These are phyloP conservation scores for Smithsoniella earleae DNA, from an alignment of 163 green algal genomes.

Conservation along the genomic window DNA sequence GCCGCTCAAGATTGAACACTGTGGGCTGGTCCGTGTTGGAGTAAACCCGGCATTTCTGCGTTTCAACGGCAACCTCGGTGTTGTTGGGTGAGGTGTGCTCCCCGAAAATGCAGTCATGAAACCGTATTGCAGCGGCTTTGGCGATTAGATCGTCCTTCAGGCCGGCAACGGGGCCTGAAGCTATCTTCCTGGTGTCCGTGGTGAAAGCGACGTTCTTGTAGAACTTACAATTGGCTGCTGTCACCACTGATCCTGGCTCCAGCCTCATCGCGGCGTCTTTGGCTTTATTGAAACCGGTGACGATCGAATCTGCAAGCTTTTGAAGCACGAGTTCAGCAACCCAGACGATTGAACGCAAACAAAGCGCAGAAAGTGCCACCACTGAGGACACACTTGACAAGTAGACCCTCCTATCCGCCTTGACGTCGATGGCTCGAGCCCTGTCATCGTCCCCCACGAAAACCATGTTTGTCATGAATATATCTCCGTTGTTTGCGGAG, in stretches of 20 bases:
- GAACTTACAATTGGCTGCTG: too few relatives aligned
- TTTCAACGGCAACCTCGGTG: slow-evolving; percentile 3
- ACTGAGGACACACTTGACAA: not conserved
- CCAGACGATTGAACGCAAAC: too few relatives aligned
- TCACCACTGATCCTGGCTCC: too few relatives aligned
- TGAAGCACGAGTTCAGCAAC: too few relatives aligned
- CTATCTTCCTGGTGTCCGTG: too few relatives aligned
- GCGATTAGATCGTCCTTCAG: not conserved
- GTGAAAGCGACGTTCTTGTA: too few relatives aligned
- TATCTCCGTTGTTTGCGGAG: not conserved
- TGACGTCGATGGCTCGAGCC: not conserved
- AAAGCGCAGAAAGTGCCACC: too few relatives aligned
- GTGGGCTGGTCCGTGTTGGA: not conserved
- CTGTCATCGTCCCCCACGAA: not conserved
- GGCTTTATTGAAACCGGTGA: too few relatives aligned
- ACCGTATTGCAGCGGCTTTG: not conserved
- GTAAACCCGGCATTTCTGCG: not conserved
- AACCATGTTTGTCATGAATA: not conserved
- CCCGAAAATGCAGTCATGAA: slow-evolving; percentile 3
- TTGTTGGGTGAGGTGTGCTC: not conserved
- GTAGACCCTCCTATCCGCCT: not conserved
- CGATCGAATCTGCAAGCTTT: too few relatives aligned
- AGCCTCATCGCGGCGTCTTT: too few relatives aligned
- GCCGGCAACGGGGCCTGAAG: not conserved
- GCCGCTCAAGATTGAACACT: not conserved